Evolutionary conservation across 2,329 filamentous ascomycete genomes (phyloP).

Genomic region (Tolypocladium ovalisporum): DNA sequence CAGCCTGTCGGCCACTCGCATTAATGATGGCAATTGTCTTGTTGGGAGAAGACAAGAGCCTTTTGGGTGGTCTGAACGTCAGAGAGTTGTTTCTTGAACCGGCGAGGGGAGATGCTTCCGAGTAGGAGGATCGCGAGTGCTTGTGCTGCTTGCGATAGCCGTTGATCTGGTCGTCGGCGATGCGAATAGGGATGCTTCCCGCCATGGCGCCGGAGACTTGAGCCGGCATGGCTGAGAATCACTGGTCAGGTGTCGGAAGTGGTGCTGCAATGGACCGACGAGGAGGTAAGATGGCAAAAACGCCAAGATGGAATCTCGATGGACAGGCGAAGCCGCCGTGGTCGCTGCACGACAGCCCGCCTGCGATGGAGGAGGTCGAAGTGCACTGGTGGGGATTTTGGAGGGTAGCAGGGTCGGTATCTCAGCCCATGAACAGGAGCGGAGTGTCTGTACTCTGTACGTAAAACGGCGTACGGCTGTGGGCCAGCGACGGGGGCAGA

Average conservation of each 20-base stretch:
- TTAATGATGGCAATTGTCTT: slow-evolving; percentile 94
- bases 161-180: slow-evolving; percentile 23
- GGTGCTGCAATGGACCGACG: slow-evolving; percentile 3
- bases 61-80: slow-evolving; percentile 49
- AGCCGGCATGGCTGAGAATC: slow-evolving; percentile 24
- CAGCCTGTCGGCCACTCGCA: slow-evolving; percentile 88
- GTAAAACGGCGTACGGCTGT: slow-evolving; percentile 22
- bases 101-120: slow-evolving; percentile 44
- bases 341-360: slow-evolving; percentile 10
- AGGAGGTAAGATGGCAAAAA: neutral
- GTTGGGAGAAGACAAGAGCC: slow-evolving; percentile 46
- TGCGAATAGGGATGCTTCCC: slow-evolving; percentile 25
- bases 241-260: slow-evolving; percentile 2
- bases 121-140: slow-evolving; percentile 51
- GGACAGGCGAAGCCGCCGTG: slow-evolving; percentile 15
- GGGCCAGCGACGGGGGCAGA: slow-evolving; percentile 16
- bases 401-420: slow-evolving; percentile 1
- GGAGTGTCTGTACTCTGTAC: slow-evolving; percentile 22
- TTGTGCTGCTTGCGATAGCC: slow-evolving; percentile 39
- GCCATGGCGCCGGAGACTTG: slow-evolving; percentile 27
- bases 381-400: slow-evolving; percentile 3
- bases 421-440: slow-evolving; percentile 6
- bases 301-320: slow-evolving; percentile 5
- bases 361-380: slow-evolving; percentile 4
- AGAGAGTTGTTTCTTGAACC: slow-evolving; percentile 47